Base-by-base conservation (phyloP, 1,139 yeast species). In the Zygoascus hellenicus region DNA sequence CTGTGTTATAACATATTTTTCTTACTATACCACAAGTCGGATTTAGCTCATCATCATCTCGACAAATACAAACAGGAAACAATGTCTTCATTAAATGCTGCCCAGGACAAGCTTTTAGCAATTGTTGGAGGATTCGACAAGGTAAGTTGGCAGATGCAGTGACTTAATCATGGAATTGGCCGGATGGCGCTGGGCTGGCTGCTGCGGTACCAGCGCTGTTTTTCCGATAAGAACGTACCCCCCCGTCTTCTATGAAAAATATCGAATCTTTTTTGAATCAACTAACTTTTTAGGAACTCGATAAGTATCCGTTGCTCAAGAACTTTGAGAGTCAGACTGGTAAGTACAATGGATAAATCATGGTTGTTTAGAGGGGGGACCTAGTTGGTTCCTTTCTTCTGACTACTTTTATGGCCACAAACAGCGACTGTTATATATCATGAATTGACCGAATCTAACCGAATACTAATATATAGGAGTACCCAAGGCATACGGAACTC, bases 401-500 rank as follows among this genome's bases (percentile, higher is more conserved):
- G n/a, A n/a, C n/a, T n/a, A n/a, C n/a, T n/a, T n/a, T n/a, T n/a
- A 10, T 34, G 37, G 19, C 11, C 14, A 14, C 19, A 14, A 34
- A 34, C 9, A 13, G 16, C 10, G 19, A 34, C 35, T 14, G 36
- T 34, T 31, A 4, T 9, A 31, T n/a, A 4, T 31, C 5, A 5
- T 4, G 4, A 14, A 31, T 31, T 4, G 15, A 31, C 5, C 5
- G 7, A n/a, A 31, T 5, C 15, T 31, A 15, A 15, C 17, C n/a
- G 10, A 11, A 14, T 77, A 75, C 54, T 78, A 90, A 44, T 63
- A 17, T 35, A 4, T 17, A 53, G 84, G 89, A 17, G 71, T 90
- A 54, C 97, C 97, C 65, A 85, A 92, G 75, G 83, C 95, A 2
- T 90, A 90, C 62, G 85, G 88, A 34, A 84, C 83, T 32, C 67